phyloP scores from a whole-genome alignment of 164 flowering plant genomes.

The Liquidambar formosana region DNA sequence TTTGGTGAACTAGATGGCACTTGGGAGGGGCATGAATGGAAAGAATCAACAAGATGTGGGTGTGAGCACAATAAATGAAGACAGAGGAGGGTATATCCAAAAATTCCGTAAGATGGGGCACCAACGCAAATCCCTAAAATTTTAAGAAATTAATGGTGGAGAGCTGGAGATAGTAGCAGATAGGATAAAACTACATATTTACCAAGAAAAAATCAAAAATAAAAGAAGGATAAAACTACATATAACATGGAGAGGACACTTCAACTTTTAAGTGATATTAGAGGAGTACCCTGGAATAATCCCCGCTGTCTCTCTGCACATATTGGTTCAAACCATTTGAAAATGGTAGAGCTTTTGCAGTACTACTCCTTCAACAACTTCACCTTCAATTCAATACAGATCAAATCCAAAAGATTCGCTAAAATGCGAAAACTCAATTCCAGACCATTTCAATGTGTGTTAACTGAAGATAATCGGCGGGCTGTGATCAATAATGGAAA shows the following conservation, averaged over 20 bases:
- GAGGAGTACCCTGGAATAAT: not conserved
- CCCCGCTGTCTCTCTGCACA: not conserved
- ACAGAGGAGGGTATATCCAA: no score
- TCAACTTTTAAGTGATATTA: not conserved
- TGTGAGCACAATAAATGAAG: no score
- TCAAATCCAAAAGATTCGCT: conserved; percentile 6
- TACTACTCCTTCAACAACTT: conserved; percentile 22
- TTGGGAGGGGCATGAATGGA: no score
- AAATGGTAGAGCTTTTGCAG: conserved; percentile 38
- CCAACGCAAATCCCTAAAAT: no score
- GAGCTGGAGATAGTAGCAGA: not conserved
- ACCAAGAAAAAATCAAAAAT: no score
- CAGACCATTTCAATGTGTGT: conserved; percentile 27
- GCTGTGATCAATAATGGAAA: conserved; percentile 54
- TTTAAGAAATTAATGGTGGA: no score
- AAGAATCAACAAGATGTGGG: no score
- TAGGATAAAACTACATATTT: not conserved
- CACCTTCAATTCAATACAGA: conserved; percentile 16
- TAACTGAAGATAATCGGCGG: conserved; percentile 28
- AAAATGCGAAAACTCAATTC: conserved; percentile 1
- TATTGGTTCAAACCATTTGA: not conserved
- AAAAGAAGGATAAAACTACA: not conserved
- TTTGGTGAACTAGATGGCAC: no score
- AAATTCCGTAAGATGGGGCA: no score
- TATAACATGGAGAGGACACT: not conserved